Base-by-base conservation (phyloP, 768 basidiomycete genomes). In the Galerina sulciceps region DNA sequence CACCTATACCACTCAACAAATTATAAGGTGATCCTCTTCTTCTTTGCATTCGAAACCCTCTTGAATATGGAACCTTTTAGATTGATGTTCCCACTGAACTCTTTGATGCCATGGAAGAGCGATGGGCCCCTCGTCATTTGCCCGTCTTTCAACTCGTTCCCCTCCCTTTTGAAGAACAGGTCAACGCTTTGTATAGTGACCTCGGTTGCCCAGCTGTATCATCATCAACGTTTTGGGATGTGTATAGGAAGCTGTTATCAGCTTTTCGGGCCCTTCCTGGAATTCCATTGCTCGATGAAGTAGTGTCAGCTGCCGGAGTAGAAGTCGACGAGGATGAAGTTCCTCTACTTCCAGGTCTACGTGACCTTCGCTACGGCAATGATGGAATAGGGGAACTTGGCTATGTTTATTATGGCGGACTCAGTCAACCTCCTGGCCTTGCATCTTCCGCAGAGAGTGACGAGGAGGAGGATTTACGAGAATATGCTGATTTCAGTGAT, bases 131-230 rank as follows among this genome's bases (percentile, higher is more conserved):
- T 3, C 66, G 62, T 6, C 65, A 71, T 52, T 69, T 78, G 50
- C 62, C 64, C 3, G 69, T 77, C 0, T 77, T 79, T 47, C 55
- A 76, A 17, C 65, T 80, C 0, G 69, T 73, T 4, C 76, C 78
- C 1, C 63, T 65, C 0, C 44, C 53, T 0, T 76, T 80, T 54
- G 42, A 65, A n/a, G 6, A 31, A 1, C 68, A 51, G n/a, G 70
- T 62, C 0, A n/a, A 48, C 1, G 17, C 47, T 0, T 51, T 65
- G 13, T 77, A 74, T 44, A 13, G 40, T 0, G 4, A 4, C 1
- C 58, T 75, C 17, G 71, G 67, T 1, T 13, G 17, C 1, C 75
- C 75, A n/a, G n/a, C 35, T 1, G 63, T 73, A 10, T 65, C 53
- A 5, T 23, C 20, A 4, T 20, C 56, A 2, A 64, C 65, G 4